Evolutionary conservation across 768 basidiomycete genomes (phyloP).

Genomic region (Termitomyces sp.): DNA sequence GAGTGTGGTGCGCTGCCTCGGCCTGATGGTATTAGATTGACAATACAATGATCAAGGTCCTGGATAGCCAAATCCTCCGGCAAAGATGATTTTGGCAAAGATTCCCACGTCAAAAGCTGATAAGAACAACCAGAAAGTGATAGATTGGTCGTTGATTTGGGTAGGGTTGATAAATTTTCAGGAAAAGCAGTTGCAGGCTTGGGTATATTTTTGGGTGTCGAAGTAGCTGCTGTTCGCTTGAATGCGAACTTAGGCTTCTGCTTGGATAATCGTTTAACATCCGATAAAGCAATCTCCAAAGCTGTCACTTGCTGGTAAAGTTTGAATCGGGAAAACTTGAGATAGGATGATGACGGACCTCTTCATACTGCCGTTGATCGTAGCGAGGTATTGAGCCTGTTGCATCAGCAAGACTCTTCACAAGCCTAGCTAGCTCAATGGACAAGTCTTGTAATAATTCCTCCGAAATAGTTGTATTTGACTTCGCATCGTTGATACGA

Average conservation of each 20-base stretch:
- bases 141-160: slow-evolving; percentile 28
- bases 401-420: slow-evolving; percentile 63
- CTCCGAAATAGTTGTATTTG: slow-evolving; percentile 21
- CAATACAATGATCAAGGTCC: slow-evolving; percentile 65
- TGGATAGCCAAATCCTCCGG: slow-evolving; percentile 59
- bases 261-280: slow-evolving; percentile 39
- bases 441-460: slow-evolving; percentile 44
- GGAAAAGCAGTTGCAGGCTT: neutral
- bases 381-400: slow-evolving; percentile 64
- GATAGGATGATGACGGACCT: slow-evolving; percentile 37
- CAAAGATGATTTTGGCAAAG: slow-evolving; percentile 33
- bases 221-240: slow-evolving; percentile 39
- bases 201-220: slow-evolving; percentile 11
- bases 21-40: slow-evolving; percentile 52
- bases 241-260: slow-evolving; percentile 65
- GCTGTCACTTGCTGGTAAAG: slow-evolving; percentile 58
- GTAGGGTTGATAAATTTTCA: neutral
- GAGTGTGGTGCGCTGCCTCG: slow-evolving; percentile 10
- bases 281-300: slow-evolving; percentile 55
- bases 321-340: slow-evolving; percentile 12
- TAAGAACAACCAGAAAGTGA: slow-evolving; percentile 43
- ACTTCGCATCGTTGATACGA: slow-evolving; percentile 41
- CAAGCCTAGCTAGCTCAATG: slow-evolving; percentile 51
- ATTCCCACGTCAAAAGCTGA: slow-evolving; percentile 42
- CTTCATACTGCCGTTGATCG: slow-evolving; percentile 71